phyloP scores from a whole-genome alignment of 495 filamentous ascomycete genomes.

The Talaromyces proteolyticus region DNA sequence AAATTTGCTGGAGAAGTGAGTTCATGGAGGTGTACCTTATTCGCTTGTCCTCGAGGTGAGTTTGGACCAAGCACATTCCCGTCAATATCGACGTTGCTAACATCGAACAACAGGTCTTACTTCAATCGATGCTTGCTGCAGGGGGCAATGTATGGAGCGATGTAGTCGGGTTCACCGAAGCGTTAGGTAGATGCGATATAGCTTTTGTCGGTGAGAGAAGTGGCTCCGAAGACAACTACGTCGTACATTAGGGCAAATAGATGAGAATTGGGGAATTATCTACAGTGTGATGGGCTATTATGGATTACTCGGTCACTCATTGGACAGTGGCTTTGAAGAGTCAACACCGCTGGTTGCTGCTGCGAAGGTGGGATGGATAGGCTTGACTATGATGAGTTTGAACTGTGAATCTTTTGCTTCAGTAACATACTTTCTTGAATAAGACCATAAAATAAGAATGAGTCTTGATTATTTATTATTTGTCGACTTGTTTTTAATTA shows the following conservation, averaged over 20 bases:
- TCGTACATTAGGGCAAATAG: conserved; percentile 39
- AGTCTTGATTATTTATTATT: too few relatives aligned
- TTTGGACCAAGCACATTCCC: conserved; percentile 31
- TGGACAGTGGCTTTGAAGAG: conserved; percentile 31
- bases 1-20: too few relatives aligned
- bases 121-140: conserved; percentile 41
- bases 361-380: conserved; percentile 48
- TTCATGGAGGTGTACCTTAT: too few relatives aligned
- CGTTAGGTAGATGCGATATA: conserved; percentile 49
- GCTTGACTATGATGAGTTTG: conserved; percentile 15
- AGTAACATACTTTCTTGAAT: too few relatives aligned
- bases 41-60: conserved; percentile 30
- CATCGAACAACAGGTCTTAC: conserved; percentile 52
- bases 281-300: conserved; percentile 35
- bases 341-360: conserved; percentile 49
- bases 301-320: too few relatives aligned
- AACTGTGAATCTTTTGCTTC: too few relatives aligned
- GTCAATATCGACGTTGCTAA: conserved; percentile 45
- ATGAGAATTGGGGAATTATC: not conserved
- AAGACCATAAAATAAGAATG: too few relatives aligned
- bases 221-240: conserved; percentile 48
- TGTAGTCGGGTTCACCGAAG: conserved; percentile 54
- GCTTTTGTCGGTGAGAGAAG: conserved; percentile 41
- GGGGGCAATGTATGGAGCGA: conserved; percentile 42
- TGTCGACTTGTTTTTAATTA: too few relatives aligned